phyloP scores from a whole-genome alignment of 208 protist species.

The Trypanosoma vivax region DNA sequence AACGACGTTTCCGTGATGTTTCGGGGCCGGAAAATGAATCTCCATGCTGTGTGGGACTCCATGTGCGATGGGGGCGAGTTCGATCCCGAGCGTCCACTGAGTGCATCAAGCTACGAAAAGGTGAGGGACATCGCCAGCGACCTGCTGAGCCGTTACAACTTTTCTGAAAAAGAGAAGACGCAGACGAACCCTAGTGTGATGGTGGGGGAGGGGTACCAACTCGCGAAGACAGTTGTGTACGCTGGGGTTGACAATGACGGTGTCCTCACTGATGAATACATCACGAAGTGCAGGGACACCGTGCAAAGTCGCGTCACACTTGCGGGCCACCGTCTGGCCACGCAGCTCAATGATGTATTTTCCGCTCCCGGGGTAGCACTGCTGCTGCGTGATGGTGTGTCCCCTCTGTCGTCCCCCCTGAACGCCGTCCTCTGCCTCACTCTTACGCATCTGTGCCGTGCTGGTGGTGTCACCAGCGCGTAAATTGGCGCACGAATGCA shows the following conservation, averaged over 20 bases:
- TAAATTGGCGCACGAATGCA: too few species aligned
- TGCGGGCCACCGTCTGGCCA: slow-evolving; percentile 61
- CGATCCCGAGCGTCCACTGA: slow-evolving; percentile 35
- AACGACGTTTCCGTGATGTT: slow-evolving; percentile 43
- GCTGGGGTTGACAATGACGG: slow-evolving; percentile 23
- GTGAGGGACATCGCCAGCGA: slow-evolving; percentile 36
- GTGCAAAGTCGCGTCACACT: slow-evolving; percentile 54
- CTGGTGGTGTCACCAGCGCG: too few species aligned
- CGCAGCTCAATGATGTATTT: slow-evolving; percentile 53
- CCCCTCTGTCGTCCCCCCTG: neutral
- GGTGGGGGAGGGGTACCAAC: slow-evolving; percentile 50
- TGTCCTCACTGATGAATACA: slow-evolving; percentile 34
- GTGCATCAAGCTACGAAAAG: slow-evolving; percentile 20
- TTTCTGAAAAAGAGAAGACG: slow-evolving; percentile 13
- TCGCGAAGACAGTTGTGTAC: slow-evolving; percentile 70
- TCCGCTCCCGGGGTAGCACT: too few species aligned
- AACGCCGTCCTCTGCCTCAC: neutral
- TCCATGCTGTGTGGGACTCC: slow-evolving; percentile 82
- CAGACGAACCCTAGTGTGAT: slow-evolving; percentile 24
- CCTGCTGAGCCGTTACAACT: slow-evolving; percentile 57
- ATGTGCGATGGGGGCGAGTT: slow-evolving; percentile 35
- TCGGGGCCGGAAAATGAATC: slow-evolving; percentile 24
- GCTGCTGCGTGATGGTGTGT: neutral
- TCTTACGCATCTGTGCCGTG: neutral
- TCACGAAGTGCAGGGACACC: slow-evolving; percentile 34